Base-by-base conservation (phyloP, 1,139 yeast genomes). In the Geotrichum restrictum region DNA sequence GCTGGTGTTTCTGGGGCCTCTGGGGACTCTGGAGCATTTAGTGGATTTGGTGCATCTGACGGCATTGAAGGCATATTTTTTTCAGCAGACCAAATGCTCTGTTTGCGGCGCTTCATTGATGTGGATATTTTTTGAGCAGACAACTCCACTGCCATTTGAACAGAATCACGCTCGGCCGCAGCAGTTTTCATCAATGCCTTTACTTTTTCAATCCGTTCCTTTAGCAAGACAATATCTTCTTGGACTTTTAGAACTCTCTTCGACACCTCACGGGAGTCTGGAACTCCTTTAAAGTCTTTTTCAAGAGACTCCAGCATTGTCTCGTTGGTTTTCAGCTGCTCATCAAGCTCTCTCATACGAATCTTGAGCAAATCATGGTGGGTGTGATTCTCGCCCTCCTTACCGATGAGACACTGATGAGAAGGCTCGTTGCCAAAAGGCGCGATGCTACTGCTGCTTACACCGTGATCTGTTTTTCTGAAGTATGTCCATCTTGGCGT, bases 401-500 rank as follows among this genome's bases (percentile, higher is more conserved):
- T 56, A 1, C 85, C 87, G 60, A 88, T 73, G 41, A 78, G 67
- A 68, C 97, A 91, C 18, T 74, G 69, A 62, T 89, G 96, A 18
- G 85, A 77, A 1, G 72, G 68, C 60, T 85, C 89, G 36, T 73
- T 67, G 3, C 94, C 93, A 72, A 87, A 87, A 22, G 89, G 88
- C 7, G 46, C 42, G 40, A 37, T 19, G 2, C 83, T 79, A 8
- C 58, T 60, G 24, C 57, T 61, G 3, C 61, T 58, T 3, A 54
- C 54, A 16, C 4, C 57, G 60, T 18, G 62, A 53, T 77, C 80
- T 1, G 80, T 74, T 56, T 85, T 85, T 52, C 95, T 76, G 60
- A 83, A 78, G 67, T 88, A 91, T 27, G 85, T 78, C 66, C 88
- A 83, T 54, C 83, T 77, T 0, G 97, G 96, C 0, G 95, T 74